Percentiles rank a stretch among this genome's conserved stretches.
These are phyloP conservation scores for Phytopythium helicoides DNA, from an alignment of 352 stramenopile species.

Conservation along the genomic window DNA sequence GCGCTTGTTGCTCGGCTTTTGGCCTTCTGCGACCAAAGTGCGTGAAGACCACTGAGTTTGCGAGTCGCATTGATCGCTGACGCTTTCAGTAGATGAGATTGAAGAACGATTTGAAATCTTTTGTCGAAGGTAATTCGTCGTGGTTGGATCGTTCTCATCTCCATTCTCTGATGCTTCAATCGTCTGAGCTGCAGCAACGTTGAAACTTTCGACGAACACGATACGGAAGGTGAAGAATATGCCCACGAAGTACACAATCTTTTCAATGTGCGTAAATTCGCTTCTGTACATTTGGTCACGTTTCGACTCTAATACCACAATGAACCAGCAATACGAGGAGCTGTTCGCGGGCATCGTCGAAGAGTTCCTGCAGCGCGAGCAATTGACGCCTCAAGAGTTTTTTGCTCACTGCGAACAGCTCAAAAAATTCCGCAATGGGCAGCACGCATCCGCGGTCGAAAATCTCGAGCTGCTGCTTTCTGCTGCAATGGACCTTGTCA, in stretches of 20 bases:
- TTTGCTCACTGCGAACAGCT: conserved; percentile 45
- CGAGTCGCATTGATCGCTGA: background rate
- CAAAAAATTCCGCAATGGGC: conserved; percentile 22
- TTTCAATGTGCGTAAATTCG: conserved; percentile 26
- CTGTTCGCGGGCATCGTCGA: conserved; percentile 44
- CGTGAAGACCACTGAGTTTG: background rate
- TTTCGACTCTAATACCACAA: background rate
- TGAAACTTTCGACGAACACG: conserved; percentile 28
- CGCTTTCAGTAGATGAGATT: conserved; percentile 15
- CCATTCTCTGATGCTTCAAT: background rate
- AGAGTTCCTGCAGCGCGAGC: conserved; percentile 40
- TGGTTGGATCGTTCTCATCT: background rate
- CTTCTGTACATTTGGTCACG: background rate
- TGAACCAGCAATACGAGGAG: conserved; percentile 39
- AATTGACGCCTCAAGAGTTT: conserved; percentile 44
- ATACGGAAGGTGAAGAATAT: conserved; percentile 34
- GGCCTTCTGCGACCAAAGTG: conserved; percentile 34
- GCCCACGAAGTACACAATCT: conserved; percentile 35
- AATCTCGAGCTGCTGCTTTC: conserved; percentile 51
- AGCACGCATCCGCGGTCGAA: conserved; percentile 26
- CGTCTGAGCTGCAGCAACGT: conserved; percentile 22
- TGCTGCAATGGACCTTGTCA: conserved; percentile 43
- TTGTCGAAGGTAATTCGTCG: conserved; percentile 12
- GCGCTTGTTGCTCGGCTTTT: conserved; percentile 36
- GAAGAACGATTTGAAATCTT: conserved; percentile 16